phyloP scores from a whole-genome alignment of 305 asterid species.

The Stenogyne calaminthoides region DNA sequence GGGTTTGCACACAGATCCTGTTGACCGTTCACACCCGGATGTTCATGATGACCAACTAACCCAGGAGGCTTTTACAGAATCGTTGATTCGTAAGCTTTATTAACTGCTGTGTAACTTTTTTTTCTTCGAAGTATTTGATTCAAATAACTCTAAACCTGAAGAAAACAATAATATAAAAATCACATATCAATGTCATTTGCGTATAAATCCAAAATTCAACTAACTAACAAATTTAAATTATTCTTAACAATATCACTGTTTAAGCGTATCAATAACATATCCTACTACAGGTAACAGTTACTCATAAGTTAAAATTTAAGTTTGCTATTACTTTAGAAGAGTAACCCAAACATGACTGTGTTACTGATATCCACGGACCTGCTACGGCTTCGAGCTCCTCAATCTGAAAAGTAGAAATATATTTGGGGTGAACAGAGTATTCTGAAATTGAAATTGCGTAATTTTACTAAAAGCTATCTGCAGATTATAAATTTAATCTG shows the following conservation, averaged over 20 bases:
- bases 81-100: conserved; percentile 52
- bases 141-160: not conserved
- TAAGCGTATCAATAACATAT: not conserved
- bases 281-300: not conserved
- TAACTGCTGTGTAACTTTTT: not conserved
- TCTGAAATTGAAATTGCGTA: conserved; percentile 8
- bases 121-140: not conserved
- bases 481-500: not conserved
- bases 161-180: not conserved
- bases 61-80: conserved; percentile 61
- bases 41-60: conserved; percentile 76
- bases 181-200: not conserved
- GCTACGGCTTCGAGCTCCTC: not conserved
- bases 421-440: not conserved
- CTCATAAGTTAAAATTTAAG: not conserved
- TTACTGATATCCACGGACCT: not conserved
- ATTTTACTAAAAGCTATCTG: conserved; percentile 3
- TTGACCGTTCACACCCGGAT: conserved; percentile 91
- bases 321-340: not conserved
- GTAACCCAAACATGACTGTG: not conserved
- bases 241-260: not conserved
- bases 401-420: not conserved
- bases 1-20: conserved; percentile 85
- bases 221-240: not conserved
- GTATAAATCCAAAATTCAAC: not conserved